phyloP scores from a whole-genome alignment of 2,329 filamentous ascomycete genomes.

The Cordyceps fumosorosea region DNA sequence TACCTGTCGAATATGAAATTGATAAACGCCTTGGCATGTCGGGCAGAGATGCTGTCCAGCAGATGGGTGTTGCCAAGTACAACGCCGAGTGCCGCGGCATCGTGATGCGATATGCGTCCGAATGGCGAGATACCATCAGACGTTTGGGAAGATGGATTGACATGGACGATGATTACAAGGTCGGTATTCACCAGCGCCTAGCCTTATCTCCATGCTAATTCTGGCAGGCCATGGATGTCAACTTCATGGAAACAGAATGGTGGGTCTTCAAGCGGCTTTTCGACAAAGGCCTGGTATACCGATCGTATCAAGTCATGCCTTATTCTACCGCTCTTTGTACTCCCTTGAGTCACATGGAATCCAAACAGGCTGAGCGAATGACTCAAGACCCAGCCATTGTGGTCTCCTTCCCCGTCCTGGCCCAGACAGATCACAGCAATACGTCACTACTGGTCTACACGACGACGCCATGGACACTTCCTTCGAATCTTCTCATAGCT shows the following conservation, averaged over 20 bases:
- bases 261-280: slow-evolving; percentile 73
- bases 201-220: not conserved
- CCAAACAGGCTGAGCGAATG: slow-evolving; percentile 70
- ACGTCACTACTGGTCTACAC: slow-evolving; percentile 50
- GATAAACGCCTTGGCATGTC: slow-evolving; percentile 84
- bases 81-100: slow-evolving; percentile 80
- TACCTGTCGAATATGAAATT: slow-evolving; percentile 87
- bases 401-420: slow-evolving; percentile 61
- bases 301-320: slow-evolving; percentile 68
- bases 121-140: slow-evolving; percentile 75
- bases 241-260: slow-evolving; percentile 73
- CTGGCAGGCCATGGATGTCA: slow-evolving; percentile 60
- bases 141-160: slow-evolving; percentile 70
- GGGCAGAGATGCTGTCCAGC: slow-evolving; percentile 70
- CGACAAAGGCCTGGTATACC: slow-evolving; percentile 65
- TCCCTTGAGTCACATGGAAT: slow-evolving; percentile 69
- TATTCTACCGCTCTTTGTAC: slow-evolving; percentile 70
- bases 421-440: slow-evolving; percentile 55
- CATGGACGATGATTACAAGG: slow-evolving; percentile 72
- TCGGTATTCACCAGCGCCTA: slow-evolving; percentile 26
- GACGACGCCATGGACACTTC: slow-evolving; percentile 74
- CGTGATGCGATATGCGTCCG: slow-evolving; percentile 74
- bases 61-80: slow-evolving; percentile 76
- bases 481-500: slow-evolving; percentile 67
- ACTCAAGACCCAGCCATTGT: slow-evolving; percentile 68